phyloP scores from a whole-genome alignment of 176 grass and related monocot genomes.

The Alloteropsis semialata region DNA sequence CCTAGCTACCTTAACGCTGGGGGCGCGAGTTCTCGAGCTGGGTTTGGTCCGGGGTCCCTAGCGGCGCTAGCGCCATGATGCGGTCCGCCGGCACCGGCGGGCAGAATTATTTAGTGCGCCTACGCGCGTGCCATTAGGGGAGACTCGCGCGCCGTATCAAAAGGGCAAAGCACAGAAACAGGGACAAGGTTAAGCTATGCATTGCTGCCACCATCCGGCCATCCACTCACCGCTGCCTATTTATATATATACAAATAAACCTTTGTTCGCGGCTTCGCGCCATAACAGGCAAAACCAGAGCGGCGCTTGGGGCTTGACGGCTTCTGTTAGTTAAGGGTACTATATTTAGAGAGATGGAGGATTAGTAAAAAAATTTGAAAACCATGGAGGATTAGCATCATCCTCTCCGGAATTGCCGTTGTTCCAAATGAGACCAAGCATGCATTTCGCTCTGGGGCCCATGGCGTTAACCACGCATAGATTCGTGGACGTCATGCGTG shows the following conservation, averaged over 20 bases:
- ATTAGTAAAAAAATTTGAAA: no score
- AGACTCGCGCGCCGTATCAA: neutral
- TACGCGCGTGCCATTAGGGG: constrained; percentile 11
- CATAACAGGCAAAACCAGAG: neutral
- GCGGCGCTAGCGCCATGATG: neutral
- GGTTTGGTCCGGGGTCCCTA: neutral
- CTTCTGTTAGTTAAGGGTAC: no score
- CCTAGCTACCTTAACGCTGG: neutral
- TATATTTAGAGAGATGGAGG: no score
- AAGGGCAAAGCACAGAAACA: no score
- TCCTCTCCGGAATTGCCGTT: no score
- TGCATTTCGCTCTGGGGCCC: neutral
- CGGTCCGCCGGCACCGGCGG: constrained; percentile 13
- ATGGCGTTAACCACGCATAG: neutral
- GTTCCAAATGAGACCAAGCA: neutral
- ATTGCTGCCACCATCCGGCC: neutral
- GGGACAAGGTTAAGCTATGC: neutral
- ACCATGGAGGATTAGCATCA: no score
- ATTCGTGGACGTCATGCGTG: neutral
- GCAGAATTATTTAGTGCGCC: constrained; percentile 28
- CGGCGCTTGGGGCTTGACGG: no score
- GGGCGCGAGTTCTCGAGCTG: neutral
- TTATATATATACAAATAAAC: neutral
- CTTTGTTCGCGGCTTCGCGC: neutral
- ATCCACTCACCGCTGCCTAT: neutral